Base-by-base conservation (phyloP, 345 rosid species). In the Luvunga scandens region DNA sequence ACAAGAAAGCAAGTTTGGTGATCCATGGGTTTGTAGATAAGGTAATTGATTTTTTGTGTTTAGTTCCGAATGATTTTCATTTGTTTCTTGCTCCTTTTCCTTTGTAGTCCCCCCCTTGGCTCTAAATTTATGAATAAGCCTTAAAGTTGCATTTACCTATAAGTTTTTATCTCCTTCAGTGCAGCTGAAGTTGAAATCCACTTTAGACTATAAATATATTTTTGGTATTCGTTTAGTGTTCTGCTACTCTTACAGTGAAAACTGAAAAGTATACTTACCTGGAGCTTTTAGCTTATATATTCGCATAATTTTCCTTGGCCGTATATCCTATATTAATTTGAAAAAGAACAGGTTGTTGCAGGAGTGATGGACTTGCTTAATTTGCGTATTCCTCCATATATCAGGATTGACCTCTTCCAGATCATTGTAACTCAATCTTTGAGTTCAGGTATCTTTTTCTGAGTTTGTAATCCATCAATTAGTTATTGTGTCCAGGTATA, bases 11-110 rank as follows among this genome's bases (percentile, higher is more conserved):
- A 77, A 88, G 86, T 79, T 81, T 96, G 86, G 95, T 96, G 83
- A 94, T 96, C 83, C 98, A 86, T 64, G 99, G 99, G 16, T 73
- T 94, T 79, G 97, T 88, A 77, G 99, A 96, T 79, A 94, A 90
- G 97, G 99, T 96, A 88, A 30, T 65, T 18, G 14, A 8, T 65
- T 50, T 67, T 14, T 18, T 3, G 9, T 31, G 39, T 67, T 34
- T 33, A 25, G 64, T 21, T 33, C 66, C 12, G 27, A 36, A 21
- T 34, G 25, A 66, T 34, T 16, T 72, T 57, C 28, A 9, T 76
- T 36, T 18, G 19, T 66, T 34, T 64, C 42, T 30, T 18, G 24
- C 48, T n/a, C 45, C 25, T 5, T 22, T 63, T 75, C 22, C 60
- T 48, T 63, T 7, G 21, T 42, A 27, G 22, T 62, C 19, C 59